Evolutionary conservation across 2,329 filamentous ascomycete species (phyloP), one percentile per base, ranked within the genome.

Genomic region (Piedraia hortae): DNA sequence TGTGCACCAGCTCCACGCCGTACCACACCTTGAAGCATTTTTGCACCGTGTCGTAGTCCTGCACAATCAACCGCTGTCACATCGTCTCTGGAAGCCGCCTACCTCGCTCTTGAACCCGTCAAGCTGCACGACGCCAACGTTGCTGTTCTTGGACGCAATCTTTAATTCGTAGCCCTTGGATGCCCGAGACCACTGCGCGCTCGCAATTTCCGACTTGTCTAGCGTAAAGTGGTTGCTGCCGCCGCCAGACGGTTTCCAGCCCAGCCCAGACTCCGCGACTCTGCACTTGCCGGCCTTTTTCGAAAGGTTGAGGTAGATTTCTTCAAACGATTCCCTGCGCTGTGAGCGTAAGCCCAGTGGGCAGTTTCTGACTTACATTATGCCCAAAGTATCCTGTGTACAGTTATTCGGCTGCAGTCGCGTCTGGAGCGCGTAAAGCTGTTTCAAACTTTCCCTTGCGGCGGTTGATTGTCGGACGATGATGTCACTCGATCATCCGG

Each of bases 21-120:
- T 93, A 97, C 75, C 82, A 93, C 40, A 82, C 74, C 53, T 91
- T 93, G 59, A 97, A 91, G 34, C 85, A 64, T 45, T 90, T 91
- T 49, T 56, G 61, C 8, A 91, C 54, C 24, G 85, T 74, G 34
- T 97, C 85, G 35, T 77, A 74, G 45, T 97, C 82, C 59, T 75
- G 38, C 10, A 5, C 14, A 6, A n/a, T 12, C 7, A 15, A n/a
- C 28, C 20, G 27, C 26, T 18, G 10, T 21, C 18, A 12, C 14
- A 17, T 23, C 9, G 10, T 9, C 24, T 34, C 14, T 41, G 17
- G 27, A 16, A 8, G 10, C 7, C 4, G n/a, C 46, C 30, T 35
- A 62, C 69, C 46, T 91, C 80, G 44, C 80, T 71, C 32, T 75
- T 66, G 47, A 97, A 97, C 1, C 85, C 85, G 45, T 97, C 85